Evolutionary conservation across 2,329 filamentous ascomycete genomes (phyloP).

Genomic region (Aspergillus cejpii): DNA sequence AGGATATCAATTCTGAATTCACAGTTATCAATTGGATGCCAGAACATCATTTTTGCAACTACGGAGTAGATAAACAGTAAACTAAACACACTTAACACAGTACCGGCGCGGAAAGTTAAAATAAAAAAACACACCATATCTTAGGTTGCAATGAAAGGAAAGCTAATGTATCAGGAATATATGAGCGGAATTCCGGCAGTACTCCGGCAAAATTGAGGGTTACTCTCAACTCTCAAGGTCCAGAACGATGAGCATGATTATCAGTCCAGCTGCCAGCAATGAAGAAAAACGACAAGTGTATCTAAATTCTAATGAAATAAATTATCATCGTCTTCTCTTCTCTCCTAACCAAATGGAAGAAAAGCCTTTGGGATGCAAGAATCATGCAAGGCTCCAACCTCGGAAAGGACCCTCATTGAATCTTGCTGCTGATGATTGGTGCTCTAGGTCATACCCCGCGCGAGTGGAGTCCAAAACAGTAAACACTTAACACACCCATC

Average conservation of each 20-base stretch:
- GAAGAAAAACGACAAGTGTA: no score
- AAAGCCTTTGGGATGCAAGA: conserved; percentile 13
- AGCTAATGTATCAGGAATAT: neutral
- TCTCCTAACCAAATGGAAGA: no score
- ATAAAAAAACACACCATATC: no score
- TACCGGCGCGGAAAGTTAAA: no score
- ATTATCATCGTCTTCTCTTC: neutral
- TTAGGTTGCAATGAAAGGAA: neutral
- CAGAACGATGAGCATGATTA: neutral
- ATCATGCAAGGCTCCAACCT: conserved; percentile 27
- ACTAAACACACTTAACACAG: no score
- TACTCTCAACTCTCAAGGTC: neutral
- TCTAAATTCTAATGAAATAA: neutral
- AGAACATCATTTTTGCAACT: no score
- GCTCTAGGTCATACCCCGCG: conserved; percentile 22
- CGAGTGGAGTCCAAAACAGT: conserved; percentile 20
- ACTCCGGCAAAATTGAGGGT: neutral
- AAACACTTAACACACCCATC: conserved; percentile 10
- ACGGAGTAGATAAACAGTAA: no score
- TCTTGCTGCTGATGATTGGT: conserved; percentile 22
- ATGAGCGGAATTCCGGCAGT: neutral
- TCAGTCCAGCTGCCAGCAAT: no score
- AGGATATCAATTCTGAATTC: no score
- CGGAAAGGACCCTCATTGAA: conserved; percentile 19
- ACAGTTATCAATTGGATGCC: no score